A percentile compares a stretch with the other conserved stretches of the same genome.
phyloP scores from a whole-genome alignment of 2,329 filamentous ascomycete species.

The Chaetomiaceae sp. region DNA sequence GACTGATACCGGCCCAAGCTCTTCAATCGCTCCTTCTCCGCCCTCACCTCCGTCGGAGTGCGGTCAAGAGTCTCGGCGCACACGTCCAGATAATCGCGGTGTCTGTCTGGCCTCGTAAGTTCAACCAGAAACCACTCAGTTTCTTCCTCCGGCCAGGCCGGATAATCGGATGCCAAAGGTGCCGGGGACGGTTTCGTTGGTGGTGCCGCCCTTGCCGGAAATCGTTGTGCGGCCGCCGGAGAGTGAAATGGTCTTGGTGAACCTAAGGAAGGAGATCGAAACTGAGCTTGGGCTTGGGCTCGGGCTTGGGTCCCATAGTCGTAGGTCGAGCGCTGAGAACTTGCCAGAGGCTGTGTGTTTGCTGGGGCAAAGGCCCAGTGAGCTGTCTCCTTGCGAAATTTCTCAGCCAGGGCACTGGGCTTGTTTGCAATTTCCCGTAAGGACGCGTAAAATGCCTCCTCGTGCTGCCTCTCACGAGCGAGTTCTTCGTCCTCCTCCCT shows the following conservation, averaged over 20 bases:
- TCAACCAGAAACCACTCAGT: constrained; percentile 6
- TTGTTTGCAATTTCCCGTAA: neutral
- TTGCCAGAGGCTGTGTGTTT: neutral
- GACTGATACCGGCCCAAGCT: constrained; percentile 1
- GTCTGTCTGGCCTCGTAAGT: neutral
- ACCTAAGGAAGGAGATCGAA: neutral
- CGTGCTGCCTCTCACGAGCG: neutral
- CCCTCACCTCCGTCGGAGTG: constrained; percentile 1
- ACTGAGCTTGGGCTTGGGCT: too few species aligned
- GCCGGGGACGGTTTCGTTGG: neutral
- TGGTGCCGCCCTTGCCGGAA: neutral
- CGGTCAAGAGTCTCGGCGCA: constrained; percentile 10
- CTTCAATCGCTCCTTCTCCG: constrained; percentile 6
- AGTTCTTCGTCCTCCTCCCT: neutral
- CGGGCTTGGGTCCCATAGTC: neutral
- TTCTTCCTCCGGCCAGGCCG: constrained; percentile 5
- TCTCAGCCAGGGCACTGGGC: constrained; percentile 4
- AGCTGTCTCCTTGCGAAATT: neutral
- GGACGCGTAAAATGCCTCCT: neutral
- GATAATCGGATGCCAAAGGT: neutral
- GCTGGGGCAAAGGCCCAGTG: neutral
- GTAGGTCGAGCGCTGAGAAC: neutral
- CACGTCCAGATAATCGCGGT: neutral
- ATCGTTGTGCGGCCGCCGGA: neutral
- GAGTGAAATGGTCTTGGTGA: neutral